Conservation (phyloP, 176 grass and related monocot species). For the Rhynchospora tenuis region DNA sequence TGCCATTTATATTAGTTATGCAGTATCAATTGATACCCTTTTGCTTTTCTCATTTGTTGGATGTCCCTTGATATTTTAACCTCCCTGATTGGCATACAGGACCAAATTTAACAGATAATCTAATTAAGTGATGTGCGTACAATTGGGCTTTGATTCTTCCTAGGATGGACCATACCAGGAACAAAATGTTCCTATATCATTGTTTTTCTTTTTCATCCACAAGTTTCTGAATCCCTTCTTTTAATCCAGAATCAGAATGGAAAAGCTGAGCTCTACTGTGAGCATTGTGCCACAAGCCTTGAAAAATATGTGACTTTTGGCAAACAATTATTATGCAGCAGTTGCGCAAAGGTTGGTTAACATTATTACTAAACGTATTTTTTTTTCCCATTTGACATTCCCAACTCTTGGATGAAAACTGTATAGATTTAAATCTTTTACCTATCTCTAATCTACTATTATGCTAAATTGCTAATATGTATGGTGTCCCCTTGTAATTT, state of each 20-base stretch:
- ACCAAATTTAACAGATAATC: too few relatives aligned
- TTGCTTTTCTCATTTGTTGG: background rate
- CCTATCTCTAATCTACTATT: background rate
- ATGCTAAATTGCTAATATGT: background rate
- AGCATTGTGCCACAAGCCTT: constrained; percentile 67
- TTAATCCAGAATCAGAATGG: constrained; percentile 40
- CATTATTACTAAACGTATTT: background rate
- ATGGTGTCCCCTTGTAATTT: background rate
- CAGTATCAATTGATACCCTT: background rate
- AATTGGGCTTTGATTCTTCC: background rate
- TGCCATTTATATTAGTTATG: background rate
- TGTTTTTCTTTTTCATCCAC: background rate
- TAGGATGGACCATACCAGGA: background rate
- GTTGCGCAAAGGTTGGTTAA: constrained; percentile 55
- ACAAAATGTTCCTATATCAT: constrained; percentile 7
- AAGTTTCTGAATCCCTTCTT: constrained; percentile 26
- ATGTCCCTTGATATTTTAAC: background rate
- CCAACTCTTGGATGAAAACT: background rate
- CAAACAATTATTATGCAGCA: constrained; percentile 52
- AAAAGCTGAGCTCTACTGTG: constrained; percentile 49
- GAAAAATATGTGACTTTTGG: constrained; percentile 47
- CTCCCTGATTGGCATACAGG: background rate
- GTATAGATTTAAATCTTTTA: background rate
- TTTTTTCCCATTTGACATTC: background rate
- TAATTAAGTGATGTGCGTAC: too few relatives aligned